Evolutionary conservation across 2,329 filamentous ascomycete genomes (phyloP).

Genomic region (Davidsoniella neocaledoniae): DNA sequence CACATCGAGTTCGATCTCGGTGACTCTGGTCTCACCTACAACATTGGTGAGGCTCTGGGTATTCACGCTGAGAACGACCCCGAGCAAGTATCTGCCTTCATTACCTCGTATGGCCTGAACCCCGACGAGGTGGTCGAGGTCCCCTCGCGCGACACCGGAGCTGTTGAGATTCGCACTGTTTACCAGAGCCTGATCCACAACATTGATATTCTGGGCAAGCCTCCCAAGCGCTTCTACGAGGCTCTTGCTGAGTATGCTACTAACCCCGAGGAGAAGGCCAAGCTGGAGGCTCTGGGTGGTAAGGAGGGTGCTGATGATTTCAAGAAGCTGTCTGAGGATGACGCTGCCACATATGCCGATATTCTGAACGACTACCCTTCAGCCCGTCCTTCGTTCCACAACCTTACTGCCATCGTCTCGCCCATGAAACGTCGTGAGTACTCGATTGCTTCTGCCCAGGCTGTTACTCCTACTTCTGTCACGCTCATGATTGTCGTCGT

Average conservation of each 20-base stretch:
- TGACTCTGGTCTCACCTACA: constrained; percentile 78
- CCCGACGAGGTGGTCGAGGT: constrained; percentile 78
- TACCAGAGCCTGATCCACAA: constrained; percentile 87
- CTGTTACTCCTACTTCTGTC: constrained; percentile 78
- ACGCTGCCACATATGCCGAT: constrained; percentile 82
- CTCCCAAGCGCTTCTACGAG: constrained; percentile 97
- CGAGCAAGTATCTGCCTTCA: constrained; percentile 64
- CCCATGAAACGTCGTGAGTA: constrained; percentile 96
- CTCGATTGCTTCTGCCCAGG: constrained; percentile 95
- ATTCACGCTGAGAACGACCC: constrained; percentile 91
- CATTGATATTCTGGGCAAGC: constrained; percentile 89
- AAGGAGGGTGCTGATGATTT: constrained; percentile 75
- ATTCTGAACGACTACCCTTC: constrained; percentile 79
- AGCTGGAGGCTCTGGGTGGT: constrained; percentile 59
- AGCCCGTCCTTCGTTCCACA: constrained; percentile 73
- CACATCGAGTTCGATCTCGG: constrained; percentile 98
- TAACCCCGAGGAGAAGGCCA: constrained; percentile 66
- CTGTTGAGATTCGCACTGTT: constrained; percentile 73
- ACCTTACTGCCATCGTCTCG: constrained; percentile 71
- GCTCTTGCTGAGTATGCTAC: constrained; percentile 69
- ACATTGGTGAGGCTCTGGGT: constrained; percentile 91
- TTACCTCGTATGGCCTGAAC: constrained; percentile 74
- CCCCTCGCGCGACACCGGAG: constrained; percentile 61
- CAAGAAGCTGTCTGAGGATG: constrained; percentile 79
- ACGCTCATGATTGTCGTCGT: constrained; percentile 95